Evolutionary conservation across 768 basidiomycete species (phyloP).

Genomic region (Termitomyces bulborhizus): DNA sequence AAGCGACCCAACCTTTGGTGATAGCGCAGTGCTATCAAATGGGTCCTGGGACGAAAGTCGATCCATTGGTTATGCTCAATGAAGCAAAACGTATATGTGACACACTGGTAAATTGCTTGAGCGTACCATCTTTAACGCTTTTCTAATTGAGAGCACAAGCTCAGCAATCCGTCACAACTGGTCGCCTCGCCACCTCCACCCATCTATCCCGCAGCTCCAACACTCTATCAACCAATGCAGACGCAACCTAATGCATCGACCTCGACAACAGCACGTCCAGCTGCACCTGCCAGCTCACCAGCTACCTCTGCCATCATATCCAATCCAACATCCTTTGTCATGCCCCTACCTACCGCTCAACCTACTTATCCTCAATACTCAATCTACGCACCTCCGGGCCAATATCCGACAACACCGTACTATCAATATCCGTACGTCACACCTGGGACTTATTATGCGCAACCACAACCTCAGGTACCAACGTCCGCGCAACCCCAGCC

Average conservation of each 20-base stretch:
- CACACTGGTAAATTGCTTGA: slow-evolving; percentile 46
- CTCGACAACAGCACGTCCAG: slow-evolving; percentile 22
- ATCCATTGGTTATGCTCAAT: slow-evolving; percentile 65
- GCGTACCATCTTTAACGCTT: not conserved
- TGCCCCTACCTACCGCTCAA: slow-evolving; percentile 49
- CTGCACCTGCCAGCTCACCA: slow-evolving; percentile 24
- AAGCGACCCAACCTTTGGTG: slow-evolving; percentile 61
- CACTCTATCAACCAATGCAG: slow-evolving; percentile 28
- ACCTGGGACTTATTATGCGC: slow-evolving; percentile 19
- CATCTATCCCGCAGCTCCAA: slow-evolving; percentile 42
- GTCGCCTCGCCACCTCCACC: slow-evolving; percentile 62
- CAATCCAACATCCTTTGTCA: slow-evolving; percentile 67
- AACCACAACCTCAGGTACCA: slow-evolving; percentile 16
- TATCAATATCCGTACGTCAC: slow-evolving; percentile 41
- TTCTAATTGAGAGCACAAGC: slow-evolving; percentile 30
- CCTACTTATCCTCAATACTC: slow-evolving; percentile 42
- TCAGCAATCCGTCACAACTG: slow-evolving; percentile 68
- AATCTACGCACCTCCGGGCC: slow-evolving; percentile 29
- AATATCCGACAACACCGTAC: slow-evolving; percentile 59
- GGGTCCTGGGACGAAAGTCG: slow-evolving; percentile 62
- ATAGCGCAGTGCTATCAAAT: slow-evolving; percentile 78
- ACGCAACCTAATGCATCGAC: slow-evolving; percentile 21
- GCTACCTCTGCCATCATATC: slow-evolving; percentile 51
- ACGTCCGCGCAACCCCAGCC: slow-evolving; percentile 4
- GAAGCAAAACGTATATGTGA: slow-evolving; percentile 80